Evolutionary conservation across 345 rosid species (phyloP), one percentile per base, ranked within the genome.

Genomic region (Populus alba): DNA sequence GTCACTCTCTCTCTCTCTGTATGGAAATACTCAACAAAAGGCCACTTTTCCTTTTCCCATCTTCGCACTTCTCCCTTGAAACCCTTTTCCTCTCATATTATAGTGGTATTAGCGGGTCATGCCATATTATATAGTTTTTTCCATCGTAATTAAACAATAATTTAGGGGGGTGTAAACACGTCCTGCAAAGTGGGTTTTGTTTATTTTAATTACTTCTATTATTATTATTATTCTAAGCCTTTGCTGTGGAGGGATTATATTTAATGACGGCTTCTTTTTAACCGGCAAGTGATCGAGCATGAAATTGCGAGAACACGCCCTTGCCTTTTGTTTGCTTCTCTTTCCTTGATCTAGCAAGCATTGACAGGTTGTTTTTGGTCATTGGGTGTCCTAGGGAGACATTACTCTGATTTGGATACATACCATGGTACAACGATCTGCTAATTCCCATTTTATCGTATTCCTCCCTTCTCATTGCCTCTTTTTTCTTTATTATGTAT

Each of bases 211-310:
- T 39, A 39, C 11, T 39, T 39, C 11, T 17, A 4, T 2, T 68
- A 22, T 0, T n/a, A 11, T 5, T 68, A 37, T 5, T 68, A 18
- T 5, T 69, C 10, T 53, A 72, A 57, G 51, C 3, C 7, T 41
- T 20, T 9, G 17, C 6, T n/a, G 47, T 13, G 31, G 23, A 53
- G 23, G 23, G 77, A 63, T 38, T 41, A 63, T 38, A 74, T 61
- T 37, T 53, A 74, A n/a, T 38, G 31, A 0, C 31, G 31, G 31
- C 71, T 13, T 79, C 84, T 81, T 83, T 87, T 70, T 23, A 82
- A 75, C 86, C 82, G 84, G 88, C 84, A 87, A 87, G 73, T 78
- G 75, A 76, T 74, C 71, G 20, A 74, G 68, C 87, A 57, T 85
- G 74, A 83, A 78, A 76, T 71, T 39, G 76, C 85, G 81, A 75